Conservation (phyloP, 2,329 filamentous ascomycete species). For the Penicillium sp. region DNA sequence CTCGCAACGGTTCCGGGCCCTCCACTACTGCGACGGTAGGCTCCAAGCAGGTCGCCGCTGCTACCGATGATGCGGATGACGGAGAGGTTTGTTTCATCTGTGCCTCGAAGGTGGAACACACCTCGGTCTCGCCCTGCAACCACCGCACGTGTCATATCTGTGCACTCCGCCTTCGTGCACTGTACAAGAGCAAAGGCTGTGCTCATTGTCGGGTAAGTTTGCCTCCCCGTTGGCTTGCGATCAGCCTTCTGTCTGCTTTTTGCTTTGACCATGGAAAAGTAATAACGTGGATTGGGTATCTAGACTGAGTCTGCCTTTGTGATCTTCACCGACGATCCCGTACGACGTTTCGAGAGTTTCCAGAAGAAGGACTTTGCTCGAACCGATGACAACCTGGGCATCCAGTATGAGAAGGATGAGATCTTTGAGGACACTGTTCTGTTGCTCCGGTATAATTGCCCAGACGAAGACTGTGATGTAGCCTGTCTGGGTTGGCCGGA, state of each 20-base stretch:
- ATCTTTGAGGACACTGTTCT: conserved; percentile 89
- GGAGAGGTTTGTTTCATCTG: conserved; percentile 96
- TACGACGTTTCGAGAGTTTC: conserved; percentile 85
- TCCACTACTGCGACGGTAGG: conserved; percentile 27
- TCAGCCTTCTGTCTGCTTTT: too few relatives aligned
- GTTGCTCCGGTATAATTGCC: conserved; percentile 89
- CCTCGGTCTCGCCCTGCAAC: conserved; percentile 88
- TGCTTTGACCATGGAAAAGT: neutral
- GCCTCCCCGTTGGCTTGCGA: neutral
- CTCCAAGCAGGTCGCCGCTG: conserved; percentile 29
- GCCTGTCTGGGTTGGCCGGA: conserved; percentile 78
- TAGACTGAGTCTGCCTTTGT: conserved; percentile 59
- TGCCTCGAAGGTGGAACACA: conserved; percentile 81
- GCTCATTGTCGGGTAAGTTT: conserved; percentile 81
- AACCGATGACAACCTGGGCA: conserved; percentile 79
- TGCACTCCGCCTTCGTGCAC: conserved; percentile 77
- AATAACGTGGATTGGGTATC: conserved; percentile 10
- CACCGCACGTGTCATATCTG: conserved; percentile 97
- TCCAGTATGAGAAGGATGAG: conserved; percentile 81
- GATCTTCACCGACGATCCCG: conserved; percentile 81
- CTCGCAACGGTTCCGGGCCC: conserved; percentile 8
- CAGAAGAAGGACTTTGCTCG: conserved; percentile 66
- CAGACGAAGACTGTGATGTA: conserved; percentile 75
- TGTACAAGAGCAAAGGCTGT: conserved; percentile 96
- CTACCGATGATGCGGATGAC: conserved; percentile 53